These are phyloP conservation scores for Colletotrichum tamarilloi DNA, from an alignment of 2,329 filamentous ascomycete genomes.

Conservation along the genomic window DNA sequence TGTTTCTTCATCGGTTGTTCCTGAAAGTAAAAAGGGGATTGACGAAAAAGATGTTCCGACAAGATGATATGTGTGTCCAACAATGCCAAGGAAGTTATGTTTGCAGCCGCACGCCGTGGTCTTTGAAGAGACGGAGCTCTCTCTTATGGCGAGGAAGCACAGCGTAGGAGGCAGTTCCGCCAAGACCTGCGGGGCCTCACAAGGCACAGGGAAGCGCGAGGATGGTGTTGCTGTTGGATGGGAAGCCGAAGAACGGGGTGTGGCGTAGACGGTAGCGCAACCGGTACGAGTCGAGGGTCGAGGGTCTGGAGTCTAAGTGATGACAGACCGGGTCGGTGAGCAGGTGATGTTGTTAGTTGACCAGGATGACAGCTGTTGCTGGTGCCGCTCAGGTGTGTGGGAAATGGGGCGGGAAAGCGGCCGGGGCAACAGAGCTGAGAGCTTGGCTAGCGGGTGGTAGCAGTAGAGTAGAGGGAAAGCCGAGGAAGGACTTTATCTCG, in stretches of 20 bases:
- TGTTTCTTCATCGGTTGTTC: neutral
- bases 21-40: neutral
- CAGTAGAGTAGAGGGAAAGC: neutral
- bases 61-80: neutral
- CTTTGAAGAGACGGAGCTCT: constrained; percentile 7
- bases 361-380: constrained; percentile 13
- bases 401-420: neutral
- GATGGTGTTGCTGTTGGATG: constrained; percentile 26
- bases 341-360: constrained; percentile 28
- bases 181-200: constrained; percentile 31
- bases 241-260: constrained; percentile 10
- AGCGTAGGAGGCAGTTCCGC: constrained; percentile 26
- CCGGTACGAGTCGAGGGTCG: constrained; percentile 13
- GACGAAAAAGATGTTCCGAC: neutral
- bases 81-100: constrained; percentile 2
- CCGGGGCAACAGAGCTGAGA: constrained; percentile 5
- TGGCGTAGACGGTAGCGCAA: constrained; percentile 10
- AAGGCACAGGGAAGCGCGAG: constrained; percentile 22
- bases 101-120: constrained; percentile 1
- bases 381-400: neutral
- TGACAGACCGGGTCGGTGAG: constrained; percentile 15
- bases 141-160: constrained; percentile 16
- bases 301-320: constrained; percentile 9
- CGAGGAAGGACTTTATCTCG: neutral
- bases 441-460: constrained; percentile 5